Evolutionary conservation across 2,329 filamentous ascomycete species (phyloP).

Genomic region (Colletotrichum orbiculare): DNA sequence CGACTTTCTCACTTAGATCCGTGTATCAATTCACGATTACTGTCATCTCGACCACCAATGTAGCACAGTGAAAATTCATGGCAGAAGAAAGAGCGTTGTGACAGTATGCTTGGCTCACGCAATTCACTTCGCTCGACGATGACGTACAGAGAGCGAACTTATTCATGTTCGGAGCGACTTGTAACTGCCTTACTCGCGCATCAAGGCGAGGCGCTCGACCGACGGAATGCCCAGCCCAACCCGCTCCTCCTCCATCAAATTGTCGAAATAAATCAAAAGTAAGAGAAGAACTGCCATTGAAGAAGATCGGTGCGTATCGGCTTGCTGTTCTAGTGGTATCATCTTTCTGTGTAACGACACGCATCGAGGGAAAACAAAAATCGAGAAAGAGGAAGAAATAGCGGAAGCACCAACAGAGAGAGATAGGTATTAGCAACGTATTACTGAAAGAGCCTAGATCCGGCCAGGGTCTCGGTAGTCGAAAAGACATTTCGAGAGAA

Average conservation of each 20-base stretch:
- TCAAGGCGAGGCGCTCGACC: too few species aligned
- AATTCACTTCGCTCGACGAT: too few species aligned
- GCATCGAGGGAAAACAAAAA: slow-evolving; percentile 29
- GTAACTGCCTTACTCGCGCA: too few species aligned
- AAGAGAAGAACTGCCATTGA: slow-evolving; percentile 19
- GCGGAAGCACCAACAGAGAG: background rate
- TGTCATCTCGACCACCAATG: too few species aligned
- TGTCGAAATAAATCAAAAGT: background rate
- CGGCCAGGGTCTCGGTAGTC: slow-evolving; percentile 16
- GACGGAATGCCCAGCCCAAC: too few species aligned
- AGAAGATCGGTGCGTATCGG: slow-evolving; percentile 27
- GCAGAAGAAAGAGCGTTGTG: too few species aligned
- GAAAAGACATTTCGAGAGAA: slow-evolving; percentile 16
- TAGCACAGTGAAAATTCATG: too few species aligned
- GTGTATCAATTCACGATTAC: too few species aligned
- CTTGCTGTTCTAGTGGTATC: slow-evolving; percentile 40
- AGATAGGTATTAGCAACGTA: slow-evolving; percentile 31
- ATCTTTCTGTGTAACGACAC: slow-evolving; percentile 36
- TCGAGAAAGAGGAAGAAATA: slow-evolving; percentile 7
- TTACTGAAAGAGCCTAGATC: slow-evolving; percentile 17
- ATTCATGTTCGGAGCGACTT: too few species aligned
- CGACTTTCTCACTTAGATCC: too few species aligned
- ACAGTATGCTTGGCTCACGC: too few species aligned
- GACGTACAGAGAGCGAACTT: too few species aligned
- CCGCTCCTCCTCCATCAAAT: background rate